Conservation (phyloP, 495 filamentous ascomycete genomes). For the Penicillium canescens region DNA sequence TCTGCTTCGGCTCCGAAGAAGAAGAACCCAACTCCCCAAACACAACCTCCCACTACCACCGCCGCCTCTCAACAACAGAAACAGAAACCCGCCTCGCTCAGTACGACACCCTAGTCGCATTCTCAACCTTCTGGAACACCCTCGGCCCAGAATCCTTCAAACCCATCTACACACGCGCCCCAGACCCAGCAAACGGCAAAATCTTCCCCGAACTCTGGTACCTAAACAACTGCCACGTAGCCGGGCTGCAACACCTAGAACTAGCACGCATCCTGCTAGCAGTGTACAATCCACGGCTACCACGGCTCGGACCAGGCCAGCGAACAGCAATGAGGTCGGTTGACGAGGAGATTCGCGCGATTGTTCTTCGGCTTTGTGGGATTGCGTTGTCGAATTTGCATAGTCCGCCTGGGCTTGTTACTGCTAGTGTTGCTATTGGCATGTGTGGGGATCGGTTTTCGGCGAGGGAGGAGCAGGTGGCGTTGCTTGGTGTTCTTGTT, state of each 20-base stretch:
- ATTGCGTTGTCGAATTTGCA: slow-evolving; percentile 30
- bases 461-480: slow-evolving; percentile 25
- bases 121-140: slow-evolving; percentile 16
- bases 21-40: slow-evolving; percentile 2
- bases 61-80: background rate
- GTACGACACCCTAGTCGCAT: slow-evolving; percentile 18
- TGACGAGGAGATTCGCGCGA: slow-evolving; percentile 19
- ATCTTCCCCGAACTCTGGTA: slow-evolving; percentile 43
- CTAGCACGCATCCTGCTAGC: slow-evolving; percentile 41
- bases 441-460: slow-evolving; percentile 34
- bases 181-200: slow-evolving; percentile 19
- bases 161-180: slow-evolving; percentile 22
- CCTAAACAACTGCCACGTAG: slow-evolving; percentile 36
- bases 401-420: slow-evolving; percentile 27
- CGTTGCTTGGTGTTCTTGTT: slow-evolving; percentile 15
- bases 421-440: slow-evolving; percentile 28
- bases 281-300: slow-evolving; percentile 39
- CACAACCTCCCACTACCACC: slow-evolving; percentile 5
- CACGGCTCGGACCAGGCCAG: slow-evolving; percentile 30
- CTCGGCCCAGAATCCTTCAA: slow-evolving; percentile 22
- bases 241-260: slow-evolving; percentile 36
- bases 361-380: slow-evolving; percentile 29
- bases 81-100: slow-evolving; percentile 15
- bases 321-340: slow-evolving; percentile 17
- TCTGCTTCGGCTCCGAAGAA: slow-evolving; percentile 24